Evolutionary conservation across 2,329 filamentous ascomycete genomes (phyloP), one percentile per base, ranked within the genome.

Genomic region (Fonsecaea multimorphosa): DNA sequence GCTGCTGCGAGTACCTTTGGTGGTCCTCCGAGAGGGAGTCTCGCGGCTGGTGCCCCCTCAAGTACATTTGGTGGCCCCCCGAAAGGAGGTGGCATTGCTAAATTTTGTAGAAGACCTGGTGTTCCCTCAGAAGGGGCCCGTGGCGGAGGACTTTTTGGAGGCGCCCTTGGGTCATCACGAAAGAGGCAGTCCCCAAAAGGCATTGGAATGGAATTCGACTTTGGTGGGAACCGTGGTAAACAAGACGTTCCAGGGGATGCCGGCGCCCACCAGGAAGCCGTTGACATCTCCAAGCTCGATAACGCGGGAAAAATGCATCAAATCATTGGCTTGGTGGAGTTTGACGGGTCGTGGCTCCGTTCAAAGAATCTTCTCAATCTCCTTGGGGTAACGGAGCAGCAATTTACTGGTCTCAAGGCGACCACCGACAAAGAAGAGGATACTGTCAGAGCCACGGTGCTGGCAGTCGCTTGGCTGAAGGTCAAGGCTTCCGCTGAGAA

Each of bases 291-390:
- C 32, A 44, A 56, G 29, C 11, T 60, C 14, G 40, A 52, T 9
- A 22, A 51, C 22, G 19, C 19, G n/a, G 59, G 64, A 27, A 71
- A 73, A 14, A 74, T 86, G 38, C 74, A 81, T 12, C 69, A 68
- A 0, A 72, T 90, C 1, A 85, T 89, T 3, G 70, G 71, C 0
- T 75, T 86, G 2, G 89, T 91, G 73, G 76, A 76, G 0, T 89
- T 87, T 67, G 76, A 82, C 1, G 87, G 87, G 0, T 79, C 73
- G 16, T 89, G 86, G 86, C 54, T 63, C 0, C 81, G 77, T 75
- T 74, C 64, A 0, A 19, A 69, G 0, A 54, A 68, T 2, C 40
- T 76, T 2, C 72, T 76, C 24, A 31, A 54, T 2, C 19, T 74
- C 3, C 32, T 77, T 6, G 70, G 65, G 0, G 34, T 66, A 6